Evolutionary conservation across 78 protist genomes (phyloP).

Genomic region (Pelomyxa schiedti): DNA sequence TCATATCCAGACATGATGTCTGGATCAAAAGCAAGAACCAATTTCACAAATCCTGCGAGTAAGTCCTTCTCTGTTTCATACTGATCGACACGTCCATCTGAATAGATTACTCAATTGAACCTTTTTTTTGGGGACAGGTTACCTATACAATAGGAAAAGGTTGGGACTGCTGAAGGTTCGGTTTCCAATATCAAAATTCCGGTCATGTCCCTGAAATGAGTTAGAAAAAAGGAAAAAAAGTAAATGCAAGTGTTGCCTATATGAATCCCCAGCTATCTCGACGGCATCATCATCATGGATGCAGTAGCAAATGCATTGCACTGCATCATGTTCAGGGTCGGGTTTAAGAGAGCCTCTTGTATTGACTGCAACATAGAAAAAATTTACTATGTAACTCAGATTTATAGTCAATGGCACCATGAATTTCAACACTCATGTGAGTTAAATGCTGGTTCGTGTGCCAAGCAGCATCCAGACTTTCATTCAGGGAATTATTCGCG

Average conservation of each 20-base stretch:
- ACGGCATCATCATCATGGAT: constrained; percentile 39
- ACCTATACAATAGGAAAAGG: background rate
- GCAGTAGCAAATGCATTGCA: constrained; percentile 24
- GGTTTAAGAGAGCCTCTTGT: constrained; percentile 23
- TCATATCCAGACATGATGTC: constrained; percentile 78
- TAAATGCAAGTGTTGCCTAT: constrained; percentile 9
- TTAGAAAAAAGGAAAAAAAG: background rate
- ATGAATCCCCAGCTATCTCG: constrained; percentile 13
- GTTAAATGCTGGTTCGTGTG: constrained; percentile 28
- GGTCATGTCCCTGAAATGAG: constrained; percentile 3
- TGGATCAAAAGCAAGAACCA: constrained; percentile 55
- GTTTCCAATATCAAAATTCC: constrained; percentile 30
- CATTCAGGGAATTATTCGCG: background rate
- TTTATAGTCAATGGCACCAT: constrained; percentile 6
- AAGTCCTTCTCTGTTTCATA: no score
- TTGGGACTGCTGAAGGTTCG: background rate
- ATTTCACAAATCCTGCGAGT: constrained; percentile 11
- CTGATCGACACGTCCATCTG: constrained; percentile 18
- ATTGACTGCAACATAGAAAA: background rate
- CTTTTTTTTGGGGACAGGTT: background rate
- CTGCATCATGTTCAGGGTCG: constrained; percentile 32
- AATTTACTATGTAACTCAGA: background rate
- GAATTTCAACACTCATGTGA: constrained; percentile 37
- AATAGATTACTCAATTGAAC: background rate
- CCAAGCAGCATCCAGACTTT: background rate